A percentile compares a stretch with the other conserved stretches of the same genome.
phyloP scores from a whole-genome alignment of 192 early-diverging fungal species.

The Mortierella alpina region DNA sequence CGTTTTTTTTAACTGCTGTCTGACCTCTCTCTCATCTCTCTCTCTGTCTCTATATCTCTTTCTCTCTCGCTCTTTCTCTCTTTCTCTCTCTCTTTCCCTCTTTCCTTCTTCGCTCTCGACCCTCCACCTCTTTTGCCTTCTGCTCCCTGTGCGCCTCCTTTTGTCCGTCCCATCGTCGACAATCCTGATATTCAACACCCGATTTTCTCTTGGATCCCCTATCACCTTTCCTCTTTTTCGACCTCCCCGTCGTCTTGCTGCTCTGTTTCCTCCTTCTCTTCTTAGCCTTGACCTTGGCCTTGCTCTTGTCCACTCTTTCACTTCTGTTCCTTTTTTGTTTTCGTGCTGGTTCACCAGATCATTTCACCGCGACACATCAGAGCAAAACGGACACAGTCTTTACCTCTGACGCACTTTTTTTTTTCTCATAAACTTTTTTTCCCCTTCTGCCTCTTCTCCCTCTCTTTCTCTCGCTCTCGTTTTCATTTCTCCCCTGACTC shows the following conservation, averaged over 20 bases:
- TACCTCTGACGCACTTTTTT: not conserved
- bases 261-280: too few relatives aligned
- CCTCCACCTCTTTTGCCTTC: not conserved
- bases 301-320: too few relatives aligned
- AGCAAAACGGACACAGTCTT: not conserved
- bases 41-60: not conserved
- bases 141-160: not conserved
- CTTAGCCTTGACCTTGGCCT: not conserved
- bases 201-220: too few relatives aligned
- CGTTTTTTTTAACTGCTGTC: not conserved
- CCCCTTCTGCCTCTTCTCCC: not conserved
- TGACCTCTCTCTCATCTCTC: not conserved
- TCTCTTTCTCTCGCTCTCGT: not conserved
- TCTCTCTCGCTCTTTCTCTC: not conserved
- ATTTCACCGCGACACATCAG: not conserved
- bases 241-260: too few relatives aligned
- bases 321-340: too few relatives aligned
- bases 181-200: not conserved
- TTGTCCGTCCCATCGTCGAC: not conserved
- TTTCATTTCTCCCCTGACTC: conserved; percentile 1
- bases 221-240: too few relatives aligned
- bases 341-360: too few relatives aligned
- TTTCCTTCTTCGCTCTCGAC: not conserved
- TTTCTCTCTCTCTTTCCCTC: not conserved
- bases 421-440: conserved; percentile 10